Evolutionary conservation across 73 alveolate genomes (phyloP).

Genomic region (Paramecium sexaurelia): DNA sequence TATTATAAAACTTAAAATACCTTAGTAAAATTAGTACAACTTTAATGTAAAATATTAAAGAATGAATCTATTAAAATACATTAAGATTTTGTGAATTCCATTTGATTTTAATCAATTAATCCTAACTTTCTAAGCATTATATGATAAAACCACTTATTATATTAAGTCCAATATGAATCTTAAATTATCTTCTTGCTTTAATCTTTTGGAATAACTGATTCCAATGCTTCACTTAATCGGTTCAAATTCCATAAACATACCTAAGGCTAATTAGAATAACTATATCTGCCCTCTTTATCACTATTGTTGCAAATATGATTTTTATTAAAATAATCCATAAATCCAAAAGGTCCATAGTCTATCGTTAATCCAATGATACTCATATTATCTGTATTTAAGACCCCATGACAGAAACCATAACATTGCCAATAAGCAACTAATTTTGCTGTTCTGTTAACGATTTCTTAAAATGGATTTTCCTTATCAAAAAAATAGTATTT

Average conservation of each 20-base stretch:
- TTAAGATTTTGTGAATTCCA: conserved; percentile 54
- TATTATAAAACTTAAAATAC: conserved; percentile 65
- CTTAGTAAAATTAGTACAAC: conserved; percentile 76
- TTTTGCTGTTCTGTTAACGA: conserved; percentile 77
- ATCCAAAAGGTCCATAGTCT: conserved; percentile 95
- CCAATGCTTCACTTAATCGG: conserved; percentile 73
- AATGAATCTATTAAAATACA: conserved; percentile 32
- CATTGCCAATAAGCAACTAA: conserved; percentile 90
- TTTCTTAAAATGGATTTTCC: conserved; percentile 64
- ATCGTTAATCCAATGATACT: conserved; percentile 84
- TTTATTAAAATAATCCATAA: conserved; percentile 78
- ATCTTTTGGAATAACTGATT: conserved; percentile 42
- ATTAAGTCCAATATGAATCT: conserved; percentile 44
- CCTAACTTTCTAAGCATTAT: conserved; percentile 74
- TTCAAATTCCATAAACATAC: conserved; percentile 79
- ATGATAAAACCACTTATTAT: conserved; percentile 42
- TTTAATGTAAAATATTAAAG: conserved; percentile 58
- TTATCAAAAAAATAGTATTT: not conserved
- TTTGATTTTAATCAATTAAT: conserved; percentile 8
- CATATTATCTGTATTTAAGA: conserved; percentile 91
- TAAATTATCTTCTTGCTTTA: not conserved
- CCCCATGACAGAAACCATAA: conserved; percentile 89
- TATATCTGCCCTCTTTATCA: conserved; percentile 80
- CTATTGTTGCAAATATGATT: conserved; percentile 76
- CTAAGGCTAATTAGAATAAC: conserved; percentile 78